Conservation (phyloP, 306 rosid genomes). For the Cucumis cinereus region DNA sequence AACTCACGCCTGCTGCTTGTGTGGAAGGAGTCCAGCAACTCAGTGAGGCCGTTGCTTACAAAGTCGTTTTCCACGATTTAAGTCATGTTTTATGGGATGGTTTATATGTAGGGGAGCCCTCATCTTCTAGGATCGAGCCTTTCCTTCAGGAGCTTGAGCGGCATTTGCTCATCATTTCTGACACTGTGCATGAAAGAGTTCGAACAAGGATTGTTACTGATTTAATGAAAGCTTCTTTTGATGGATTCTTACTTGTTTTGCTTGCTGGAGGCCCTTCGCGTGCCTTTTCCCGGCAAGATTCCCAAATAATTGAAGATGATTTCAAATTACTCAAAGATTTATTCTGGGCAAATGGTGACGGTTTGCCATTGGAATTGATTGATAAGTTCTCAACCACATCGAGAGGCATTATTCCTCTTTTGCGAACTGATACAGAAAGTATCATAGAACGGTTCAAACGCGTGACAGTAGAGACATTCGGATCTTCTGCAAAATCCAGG, state of each 20-base stretch:
- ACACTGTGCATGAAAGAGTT: slow-evolving; percentile 64
- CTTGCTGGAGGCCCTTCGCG: slow-evolving; percentile 99
- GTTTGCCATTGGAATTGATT: slow-evolving; percentile 76
- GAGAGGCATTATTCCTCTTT: slow-evolving; percentile 70
- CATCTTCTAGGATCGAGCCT: slow-evolving; percentile 74
- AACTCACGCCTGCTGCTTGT: slow-evolving; percentile 71
- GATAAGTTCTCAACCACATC: slow-evolving; percentile 61
- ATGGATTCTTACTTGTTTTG: slow-evolving; percentile 83
- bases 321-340: slow-evolving; percentile 67
- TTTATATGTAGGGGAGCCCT: slow-evolving; percentile 67
- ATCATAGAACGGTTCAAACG: slow-evolving; percentile 69
- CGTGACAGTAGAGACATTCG: slow-evolving; percentile 55
- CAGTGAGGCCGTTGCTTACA: slow-evolving; percentile 73
- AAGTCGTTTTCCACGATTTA: slow-evolving; percentile 71
- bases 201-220: slow-evolving; percentile 73
- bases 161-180: slow-evolving; percentile 47
- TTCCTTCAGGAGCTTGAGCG: slow-evolving; percentile 71
- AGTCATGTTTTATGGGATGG: slow-evolving; percentile 71
- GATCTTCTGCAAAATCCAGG: slow-evolving; percentile 72
- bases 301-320: slow-evolving; percentile 79
- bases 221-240: slow-evolving; percentile 95
- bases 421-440: slow-evolving; percentile 66
- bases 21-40: slow-evolving; percentile 94
- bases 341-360: slow-evolving; percentile 93
- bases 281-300: slow-evolving; percentile 60